Percentiles rank a stretch among this genome's conserved stretches.
These are phyloP conservation scores for Ilyonectria destructans DNA, from an alignment of 2,329 filamentous ascomycete genomes.

Conservation along the genomic window DNA sequence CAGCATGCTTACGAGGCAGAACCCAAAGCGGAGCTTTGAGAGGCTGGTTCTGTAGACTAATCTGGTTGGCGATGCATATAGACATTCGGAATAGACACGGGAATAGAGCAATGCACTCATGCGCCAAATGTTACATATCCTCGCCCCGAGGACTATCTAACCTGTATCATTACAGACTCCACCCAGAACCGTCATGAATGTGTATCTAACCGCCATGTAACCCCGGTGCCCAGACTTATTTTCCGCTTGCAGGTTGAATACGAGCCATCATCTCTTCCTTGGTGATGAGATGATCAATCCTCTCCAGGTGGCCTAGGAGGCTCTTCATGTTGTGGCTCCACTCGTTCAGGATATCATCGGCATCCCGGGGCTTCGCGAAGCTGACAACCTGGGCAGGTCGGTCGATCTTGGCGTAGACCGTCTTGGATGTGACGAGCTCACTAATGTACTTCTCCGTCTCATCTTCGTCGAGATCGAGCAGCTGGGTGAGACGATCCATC, in stretches of 20 bases:
- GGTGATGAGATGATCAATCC: slow-evolving; percentile 97
- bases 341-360: slow-evolving; percentile 97
- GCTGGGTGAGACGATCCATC: slow-evolving; percentile 89
- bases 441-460: slow-evolving; percentile 99
- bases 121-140: slow-evolving; percentile 52
- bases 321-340: slow-evolving; percentile 99
- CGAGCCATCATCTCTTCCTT: slow-evolving; percentile 99
- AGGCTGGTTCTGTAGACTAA: neutral
- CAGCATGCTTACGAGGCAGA: slow-evolving; percentile 53
- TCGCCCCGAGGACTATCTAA: slow-evolving; percentile 53
- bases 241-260: slow-evolving; percentile 78
- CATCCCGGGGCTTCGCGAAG: slow-evolving; percentile 95
- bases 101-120: slow-evolving; percentile 46
- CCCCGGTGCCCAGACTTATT: slow-evolving; percentile 47
- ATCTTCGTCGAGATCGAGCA: slow-evolving; percentile 92
- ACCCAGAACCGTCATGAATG: slow-evolving; percentile 49
- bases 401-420: slow-evolving; percentile 98
- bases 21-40: slow-evolving; percentile 46
- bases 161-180: slow-evolving; percentile 55
- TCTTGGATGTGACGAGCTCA: slow-evolving; percentile 97
- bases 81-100: slow-evolving; percentile 41
- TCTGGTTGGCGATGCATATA: slow-evolving; percentile 22
- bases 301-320: slow-evolving; percentile 85
- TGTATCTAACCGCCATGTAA: slow-evolving; percentile 41
- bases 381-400: slow-evolving; percentile 91